Percentiles rank a stretch among this genome's conserved stretches.
Evolutionary conservation across 495 filamentous ascomycete species (phyloP).

Genomic region (Cudoniella acicularis): DNA sequence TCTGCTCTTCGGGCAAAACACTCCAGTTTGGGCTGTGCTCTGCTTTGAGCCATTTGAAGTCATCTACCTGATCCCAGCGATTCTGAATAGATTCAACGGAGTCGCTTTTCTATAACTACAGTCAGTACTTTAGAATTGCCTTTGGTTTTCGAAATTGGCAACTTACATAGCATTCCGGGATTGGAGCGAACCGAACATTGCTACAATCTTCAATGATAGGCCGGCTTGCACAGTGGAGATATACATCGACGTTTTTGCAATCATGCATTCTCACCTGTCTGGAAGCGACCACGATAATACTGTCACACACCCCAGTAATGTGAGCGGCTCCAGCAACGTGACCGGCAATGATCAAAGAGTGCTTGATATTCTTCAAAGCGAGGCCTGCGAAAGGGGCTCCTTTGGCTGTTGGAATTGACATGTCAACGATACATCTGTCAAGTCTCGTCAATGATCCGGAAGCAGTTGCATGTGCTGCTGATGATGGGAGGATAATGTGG

Average conservation of each 20-base stretch:
- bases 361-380: conserved; percentile 62
- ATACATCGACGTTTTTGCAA: conserved; percentile 73
- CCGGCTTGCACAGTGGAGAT: conserved; percentile 73
- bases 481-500: conserved; percentile 72
- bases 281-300: conserved; percentile 69
- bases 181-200: conserved; percentile 71
- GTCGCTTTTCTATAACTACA: conserved; percentile 14
- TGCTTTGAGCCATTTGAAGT: conserved; percentile 94
- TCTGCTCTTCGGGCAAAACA: conserved; percentile 56
- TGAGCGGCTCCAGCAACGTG: conserved; percentile 76
- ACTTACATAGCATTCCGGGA: conserved; percentile 67
- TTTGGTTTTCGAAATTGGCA: background rate
- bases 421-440: conserved; percentile 70
- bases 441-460: conserved; percentile 73
- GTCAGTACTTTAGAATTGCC: background rate
- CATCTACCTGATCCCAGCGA: conserved; percentile 85
- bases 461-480: conserved; percentile 60
- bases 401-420: conserved; percentile 61
- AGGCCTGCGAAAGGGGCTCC: conserved; percentile 70
- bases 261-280: conserved; percentile 91
- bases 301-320: conserved; percentile 69
- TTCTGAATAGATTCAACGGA: conserved; percentile 41
- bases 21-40: conserved; percentile 89
- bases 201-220: conserved; percentile 93
- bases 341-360: conserved; percentile 71